Conservation (phyloP, 352 stramenopile genomes). For the Phytophthora palmivora region DNA sequence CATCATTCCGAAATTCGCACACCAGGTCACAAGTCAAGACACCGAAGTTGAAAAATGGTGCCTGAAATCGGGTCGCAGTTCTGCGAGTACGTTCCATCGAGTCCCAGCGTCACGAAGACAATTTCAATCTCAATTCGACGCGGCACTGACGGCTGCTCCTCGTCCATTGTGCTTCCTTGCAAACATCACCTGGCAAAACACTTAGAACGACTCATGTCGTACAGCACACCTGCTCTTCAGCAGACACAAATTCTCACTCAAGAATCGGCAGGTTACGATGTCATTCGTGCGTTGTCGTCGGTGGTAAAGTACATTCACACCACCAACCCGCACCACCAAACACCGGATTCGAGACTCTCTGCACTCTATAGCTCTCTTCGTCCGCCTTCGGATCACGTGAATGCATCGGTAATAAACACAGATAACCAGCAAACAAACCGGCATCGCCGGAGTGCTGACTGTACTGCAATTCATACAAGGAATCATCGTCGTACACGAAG, state of each 20-base stretch:
- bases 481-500: slow-evolving; percentile 39
- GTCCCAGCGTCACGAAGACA: slow-evolving; percentile 8
- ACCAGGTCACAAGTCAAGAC: slow-evolving; percentile 7
- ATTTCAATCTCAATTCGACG: slow-evolving; percentile 29
- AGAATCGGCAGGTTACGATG: slow-evolving; percentile 4
- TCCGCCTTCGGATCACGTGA: slow-evolving; percentile 16
- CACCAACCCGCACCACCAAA: slow-evolving; percentile 12
- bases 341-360: slow-evolving; percentile 9
- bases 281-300: slow-evolving; percentile 19
- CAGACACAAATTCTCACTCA: slow-evolving; percentile 3
- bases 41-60: slow-evolving; percentile 14
- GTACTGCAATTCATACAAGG: neutral
- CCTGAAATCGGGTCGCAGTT: slow-evolving; percentile 16
- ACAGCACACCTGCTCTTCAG: neutral
- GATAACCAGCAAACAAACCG: neutral
- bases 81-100: slow-evolving; percentile 6
- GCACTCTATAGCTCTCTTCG: slow-evolving; percentile 29
- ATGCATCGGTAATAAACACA: slow-evolving; percentile 3
- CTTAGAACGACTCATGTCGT: slow-evolving; percentile 25
- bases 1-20: slow-evolving; percentile 27
- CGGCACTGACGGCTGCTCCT: slow-evolving; percentile 14
- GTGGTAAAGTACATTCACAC: slow-evolving; percentile 33
- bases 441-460: neutral
- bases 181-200: slow-evolving; percentile 24
- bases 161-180: slow-evolving; percentile 24